Conservation (phyloP, 352 stramenopile genomes). For the Aphanomyces stellatus region DNA sequence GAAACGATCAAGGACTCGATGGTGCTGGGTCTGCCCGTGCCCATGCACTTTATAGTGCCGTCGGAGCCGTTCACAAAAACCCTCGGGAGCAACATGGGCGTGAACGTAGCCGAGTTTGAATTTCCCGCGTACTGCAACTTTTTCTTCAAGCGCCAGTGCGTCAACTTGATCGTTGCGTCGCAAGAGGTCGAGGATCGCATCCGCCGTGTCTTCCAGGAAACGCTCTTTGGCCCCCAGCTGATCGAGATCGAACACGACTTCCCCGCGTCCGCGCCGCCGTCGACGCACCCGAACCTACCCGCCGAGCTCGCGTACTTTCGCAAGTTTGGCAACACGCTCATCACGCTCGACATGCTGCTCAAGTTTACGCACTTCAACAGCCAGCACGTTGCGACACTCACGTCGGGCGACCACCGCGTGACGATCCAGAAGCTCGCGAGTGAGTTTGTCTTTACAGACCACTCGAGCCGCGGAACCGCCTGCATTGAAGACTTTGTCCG, state of each 20-base stretch:
- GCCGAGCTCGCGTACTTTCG: slow-evolving; percentile 87
- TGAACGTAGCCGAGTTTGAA: slow-evolving; percentile 96
- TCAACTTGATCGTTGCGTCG: slow-evolving; percentile 80
- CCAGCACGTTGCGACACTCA: slow-evolving; percentile 43
- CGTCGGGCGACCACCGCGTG: slow-evolving; percentile 53
- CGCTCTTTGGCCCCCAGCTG: slow-evolving; percentile 65
- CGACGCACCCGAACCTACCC: slow-evolving; percentile 58
- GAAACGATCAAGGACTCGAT: slow-evolving; percentile 98
- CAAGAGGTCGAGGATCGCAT: slow-evolving; percentile 72
- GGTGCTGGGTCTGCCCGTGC: slow-evolving; percentile 87
- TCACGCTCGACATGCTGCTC: slow-evolving; percentile 83
- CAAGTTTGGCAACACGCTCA: slow-evolving; percentile 84
- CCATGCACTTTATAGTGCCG: slow-evolving; percentile 92
- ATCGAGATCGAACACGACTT: slow-evolving; percentile 79
- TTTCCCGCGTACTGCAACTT: slow-evolving; percentile 98
- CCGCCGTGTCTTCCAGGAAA: slow-evolving; percentile 84
- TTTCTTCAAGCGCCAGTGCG: slow-evolving; percentile 86
- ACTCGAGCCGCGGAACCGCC: slow-evolving; percentile 27
- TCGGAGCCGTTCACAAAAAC: slow-evolving; percentile 92
- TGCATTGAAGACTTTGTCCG: slow-evolving; percentile 48
- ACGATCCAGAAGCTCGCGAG: slow-evolving; percentile 50
- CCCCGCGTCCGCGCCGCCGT: slow-evolving; percentile 37
- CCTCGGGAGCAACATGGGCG: slow-evolving; percentile 89
- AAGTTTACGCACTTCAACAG: slow-evolving; percentile 83
- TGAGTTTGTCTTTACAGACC: slow-evolving; percentile 57